These are phyloP conservation scores for Diaporthe citri DNA, from an alignment of 2,329 filamentous ascomycete genomes.

Conservation along the genomic window DNA sequence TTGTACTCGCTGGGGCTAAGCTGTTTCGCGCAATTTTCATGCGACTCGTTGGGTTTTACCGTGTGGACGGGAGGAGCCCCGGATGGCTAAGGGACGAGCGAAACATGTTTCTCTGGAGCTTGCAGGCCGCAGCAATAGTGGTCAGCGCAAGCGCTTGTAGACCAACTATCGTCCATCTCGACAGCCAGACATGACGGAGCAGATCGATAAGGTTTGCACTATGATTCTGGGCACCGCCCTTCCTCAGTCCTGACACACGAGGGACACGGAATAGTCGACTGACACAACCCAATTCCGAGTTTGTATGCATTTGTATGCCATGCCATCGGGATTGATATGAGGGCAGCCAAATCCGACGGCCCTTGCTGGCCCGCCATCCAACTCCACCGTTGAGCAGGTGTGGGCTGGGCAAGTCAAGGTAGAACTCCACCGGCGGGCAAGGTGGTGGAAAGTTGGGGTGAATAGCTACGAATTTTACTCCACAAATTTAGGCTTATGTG, in stretches of 20 bases:
- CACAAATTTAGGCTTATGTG: not conserved
- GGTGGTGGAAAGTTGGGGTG: not conserved
- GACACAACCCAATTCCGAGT: not conserved
- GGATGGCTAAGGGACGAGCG: not conserved
- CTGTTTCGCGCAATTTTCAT: slow-evolving; percentile 22
- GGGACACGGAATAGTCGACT: not conserved
- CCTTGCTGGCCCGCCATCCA: not conserved
- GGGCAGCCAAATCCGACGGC: not conserved
- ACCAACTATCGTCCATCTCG: not conserved
- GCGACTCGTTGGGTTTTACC: slow-evolving; percentile 8
- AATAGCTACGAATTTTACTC: not conserved
- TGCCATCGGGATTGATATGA: not conserved
- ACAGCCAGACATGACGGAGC: not conserved
- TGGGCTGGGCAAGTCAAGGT: not conserved
- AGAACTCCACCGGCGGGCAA: not conserved
- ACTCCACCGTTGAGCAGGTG: not conserved
- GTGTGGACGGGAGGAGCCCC: not conserved
- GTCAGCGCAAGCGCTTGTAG: not conserved
- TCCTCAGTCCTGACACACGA: not conserved
- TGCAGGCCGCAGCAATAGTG: not conserved
- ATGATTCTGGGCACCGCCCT: not conserved
- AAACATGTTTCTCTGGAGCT: slow-evolving; percentile 22
- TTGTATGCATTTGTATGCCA: not conserved
- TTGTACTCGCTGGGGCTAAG: slow-evolving; percentile 3
- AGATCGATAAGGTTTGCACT: slow-evolving; percentile 10